Percentiles rank a stretch among this genome's conserved stretches.
These are phyloP conservation scores for Dittrichia graveolens DNA, from an alignment of 129 eudicot species.

Conservation along the genomic window DNA sequence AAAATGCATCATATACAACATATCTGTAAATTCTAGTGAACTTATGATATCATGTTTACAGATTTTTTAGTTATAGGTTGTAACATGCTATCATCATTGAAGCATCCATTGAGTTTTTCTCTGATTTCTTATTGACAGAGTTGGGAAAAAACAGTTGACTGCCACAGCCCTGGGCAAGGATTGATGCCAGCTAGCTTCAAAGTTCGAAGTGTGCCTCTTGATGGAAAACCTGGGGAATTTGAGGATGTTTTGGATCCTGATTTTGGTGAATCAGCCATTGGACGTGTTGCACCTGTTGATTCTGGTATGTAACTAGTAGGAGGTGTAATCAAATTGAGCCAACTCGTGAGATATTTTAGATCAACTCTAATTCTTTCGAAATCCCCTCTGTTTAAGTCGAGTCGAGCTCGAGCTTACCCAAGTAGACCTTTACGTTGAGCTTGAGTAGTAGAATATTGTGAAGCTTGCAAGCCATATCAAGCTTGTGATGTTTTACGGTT, in stretches of 20 bases:
- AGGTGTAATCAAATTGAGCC: neutral
- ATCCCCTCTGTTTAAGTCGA: too few relatives aligned
- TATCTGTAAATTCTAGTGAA: neutral
- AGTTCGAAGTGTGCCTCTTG: conserved; percentile 69
- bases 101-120: neutral
- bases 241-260: conserved; percentile 96
- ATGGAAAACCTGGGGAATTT: conserved; percentile 64
- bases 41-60: neutral
- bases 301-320: conserved; percentile 55
- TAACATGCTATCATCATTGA: conserved; percentile 16
- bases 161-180: conserved; percentile 98
- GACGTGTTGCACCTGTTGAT: conserved; percentile 97
- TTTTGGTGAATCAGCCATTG: conserved; percentile 98
- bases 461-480: too few relatives aligned
- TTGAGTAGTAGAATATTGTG: too few relatives aligned
- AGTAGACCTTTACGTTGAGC: too few relatives aligned
- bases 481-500: too few relatives aligned
- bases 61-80: conserved; percentile 13
- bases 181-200: conserved; percentile 98
- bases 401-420: too few relatives aligned
- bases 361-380: too few relatives aligned
- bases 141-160: conserved; percentile 96
- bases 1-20: neutral
- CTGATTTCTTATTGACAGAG: conserved; percentile 48
- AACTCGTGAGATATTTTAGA: too few relatives aligned